Evolutionary conservation across 495 filamentous ascomycete species (phyloP).

Genomic region (Thozetella sp.): DNA sequence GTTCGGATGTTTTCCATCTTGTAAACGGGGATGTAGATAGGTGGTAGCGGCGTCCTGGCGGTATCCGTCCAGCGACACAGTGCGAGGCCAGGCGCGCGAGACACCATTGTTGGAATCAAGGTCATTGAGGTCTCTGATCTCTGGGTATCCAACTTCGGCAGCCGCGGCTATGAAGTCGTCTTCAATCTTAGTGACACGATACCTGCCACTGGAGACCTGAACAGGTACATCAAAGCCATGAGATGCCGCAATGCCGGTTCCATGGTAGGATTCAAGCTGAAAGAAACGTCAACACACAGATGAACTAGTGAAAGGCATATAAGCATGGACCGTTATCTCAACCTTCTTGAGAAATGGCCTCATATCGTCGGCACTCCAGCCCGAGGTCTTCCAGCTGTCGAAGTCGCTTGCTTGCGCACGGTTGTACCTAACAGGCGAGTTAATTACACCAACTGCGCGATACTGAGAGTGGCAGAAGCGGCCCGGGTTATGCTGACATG

Average conservation of each 20-base stretch:
- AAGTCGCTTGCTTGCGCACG: constrained; percentile 43
- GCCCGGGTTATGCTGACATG: constrained; percentile 25
- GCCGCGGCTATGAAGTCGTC: constrained; percentile 45
- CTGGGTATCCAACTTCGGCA: constrained; percentile 37
- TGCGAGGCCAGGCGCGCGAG: constrained; percentile 27
- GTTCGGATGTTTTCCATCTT: constrained; percentile 45
- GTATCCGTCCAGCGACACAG: constrained; percentile 38
- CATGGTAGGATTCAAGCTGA: constrained; percentile 52
- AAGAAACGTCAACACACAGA: background rate
- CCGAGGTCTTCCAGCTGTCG: constrained; percentile 54
- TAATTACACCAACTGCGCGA: background rate
- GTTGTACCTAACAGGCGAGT: constrained; percentile 11
- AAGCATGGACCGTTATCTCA: no score
- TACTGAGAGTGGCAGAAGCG: background rate
- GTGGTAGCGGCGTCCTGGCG: constrained; percentile 46
- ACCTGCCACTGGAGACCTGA: constrained; percentile 43
- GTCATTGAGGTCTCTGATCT: constrained; percentile 46
- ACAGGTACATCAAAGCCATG: constrained; percentile 55
- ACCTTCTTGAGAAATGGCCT: constrained; percentile 57
- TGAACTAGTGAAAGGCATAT: background rate
- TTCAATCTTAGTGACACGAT: constrained; percentile 23
- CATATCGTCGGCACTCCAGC: constrained; percentile 54
- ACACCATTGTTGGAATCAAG: constrained; percentile 38
- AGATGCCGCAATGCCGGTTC: constrained; percentile 16
- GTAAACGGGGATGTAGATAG: constrained; percentile 46